Evolutionary conservation across 2,329 filamentous ascomycete species (phyloP), one percentile per base, ranked within the genome.

Genomic region (Penicillium sp.): DNA sequence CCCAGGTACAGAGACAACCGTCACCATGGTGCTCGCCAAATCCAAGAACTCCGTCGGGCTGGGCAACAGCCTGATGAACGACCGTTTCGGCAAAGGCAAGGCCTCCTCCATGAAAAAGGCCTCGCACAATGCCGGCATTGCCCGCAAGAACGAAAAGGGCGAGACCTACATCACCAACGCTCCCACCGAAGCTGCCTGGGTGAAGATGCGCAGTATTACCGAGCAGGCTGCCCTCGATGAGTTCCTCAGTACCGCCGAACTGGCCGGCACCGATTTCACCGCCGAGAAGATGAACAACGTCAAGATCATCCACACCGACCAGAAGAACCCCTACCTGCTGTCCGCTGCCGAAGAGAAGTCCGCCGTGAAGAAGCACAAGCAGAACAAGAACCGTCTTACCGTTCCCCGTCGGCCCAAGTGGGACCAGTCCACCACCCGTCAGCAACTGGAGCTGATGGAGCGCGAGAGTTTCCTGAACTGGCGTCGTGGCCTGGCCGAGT

Each of bases 231-330:
- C 90, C 38, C 82, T 98, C 54, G 93, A 98, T 69, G 93, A 98
- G 70, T 98, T 98, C 70, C 76, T 98, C 57, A 87, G 86, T 50
- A 98, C 93, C 2, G 94, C 93, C 56, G 90, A 97, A 73, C 76
- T 98, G 61, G 93, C 93, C n/a, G 91, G 89, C 57, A 98, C 93
- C 59, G 93, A 98, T 68, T 98, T 98, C 70, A 97, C 91, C 1
- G 94, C 93, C 26, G 90, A 97, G 76, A 97, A 97, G 79, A 87
- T 95, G 81, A 96, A 91, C 73, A 97, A 94, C 66, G 87, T 97
- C 72, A 96, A 96, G 76, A 96, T 98, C 67, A 96, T 98, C 60
- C 93, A 98, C 69, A 85, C 84, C 58, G 89, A 96, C 69, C 90
- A 96, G 73, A 88, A 86, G 74, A 98, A 98, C 69, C 93, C 93